Percentiles rank a stretch among this genome's conserved stretches.
Conservation (phyloP, 768 basidiomycete species). For the Russula olivacea region DNA sequence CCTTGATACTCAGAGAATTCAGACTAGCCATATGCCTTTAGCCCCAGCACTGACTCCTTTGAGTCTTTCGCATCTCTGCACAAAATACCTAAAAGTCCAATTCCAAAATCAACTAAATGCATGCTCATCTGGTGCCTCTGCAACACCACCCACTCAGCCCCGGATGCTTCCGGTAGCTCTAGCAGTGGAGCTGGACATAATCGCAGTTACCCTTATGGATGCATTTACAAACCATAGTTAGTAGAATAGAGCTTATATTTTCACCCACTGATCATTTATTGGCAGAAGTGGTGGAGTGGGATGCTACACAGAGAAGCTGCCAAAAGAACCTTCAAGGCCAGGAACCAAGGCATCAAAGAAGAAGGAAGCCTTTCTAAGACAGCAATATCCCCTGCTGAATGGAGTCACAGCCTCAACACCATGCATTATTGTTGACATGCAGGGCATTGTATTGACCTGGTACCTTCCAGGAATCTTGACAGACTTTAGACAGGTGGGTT, state of each 20-base stretch:
- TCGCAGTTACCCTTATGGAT: too few relatives aligned
- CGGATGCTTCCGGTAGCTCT: neutral
- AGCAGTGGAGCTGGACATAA: neutral
- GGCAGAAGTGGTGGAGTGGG: too few relatives aligned
- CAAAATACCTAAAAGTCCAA: too few relatives aligned
- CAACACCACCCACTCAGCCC: neutral
- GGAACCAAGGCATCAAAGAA: neutral
- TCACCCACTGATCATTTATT: too few relatives aligned
- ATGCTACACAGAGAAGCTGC: too few relatives aligned
- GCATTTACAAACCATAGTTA: too few relatives aligned
- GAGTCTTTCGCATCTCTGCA: too few relatives aligned
- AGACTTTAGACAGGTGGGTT: neutral
- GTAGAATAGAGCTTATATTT: too few relatives aligned
- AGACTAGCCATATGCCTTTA: too few relatives aligned
- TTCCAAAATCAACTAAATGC: too few relatives aligned
- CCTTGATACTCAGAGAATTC: too few relatives aligned
- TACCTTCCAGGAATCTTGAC: neutral
- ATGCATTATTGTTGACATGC: neutral
- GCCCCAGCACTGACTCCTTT: too few relatives aligned
- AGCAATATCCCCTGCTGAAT: neutral
- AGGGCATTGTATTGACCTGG: neutral
- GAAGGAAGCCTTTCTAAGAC: neutral
- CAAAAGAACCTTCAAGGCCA: neutral
- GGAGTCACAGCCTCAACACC: neutral
- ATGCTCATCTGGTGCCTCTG: neutral